Evolutionary conservation across 83 land plant genomes (phyloP).

Genomic region (Larix sibirica): DNA sequence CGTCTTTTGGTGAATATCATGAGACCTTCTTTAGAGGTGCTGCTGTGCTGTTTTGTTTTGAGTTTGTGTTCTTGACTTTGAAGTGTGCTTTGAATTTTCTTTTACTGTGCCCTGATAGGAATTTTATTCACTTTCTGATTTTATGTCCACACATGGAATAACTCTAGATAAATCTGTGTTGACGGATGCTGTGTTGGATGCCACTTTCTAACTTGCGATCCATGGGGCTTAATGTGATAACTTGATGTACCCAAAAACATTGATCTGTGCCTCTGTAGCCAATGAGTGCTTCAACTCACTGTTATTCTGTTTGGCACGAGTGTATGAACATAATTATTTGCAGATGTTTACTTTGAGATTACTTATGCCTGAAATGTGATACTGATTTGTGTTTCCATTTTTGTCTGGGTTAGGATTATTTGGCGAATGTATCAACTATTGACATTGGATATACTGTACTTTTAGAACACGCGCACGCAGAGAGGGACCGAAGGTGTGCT

Average conservation of each 20-base stretch:
- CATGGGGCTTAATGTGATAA: neutral
- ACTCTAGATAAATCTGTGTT: neutral
- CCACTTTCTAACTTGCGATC: neutral
- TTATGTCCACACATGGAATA: neutral
- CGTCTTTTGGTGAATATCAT: neutral
- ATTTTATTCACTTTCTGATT: too few species aligned
- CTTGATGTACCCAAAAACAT: neutral
- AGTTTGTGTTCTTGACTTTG: neutral
- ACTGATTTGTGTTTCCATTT: neutral
- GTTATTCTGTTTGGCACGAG: neutral
- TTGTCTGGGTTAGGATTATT: conserved; percentile 70
- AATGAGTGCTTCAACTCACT: neutral
- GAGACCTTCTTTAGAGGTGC: neutral
- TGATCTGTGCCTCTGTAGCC: neutral
- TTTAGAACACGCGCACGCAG: conserved; percentile 94
- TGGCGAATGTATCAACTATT: conserved; percentile 64
- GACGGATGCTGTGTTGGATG: neutral
- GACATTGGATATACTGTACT: conserved; percentile 88
- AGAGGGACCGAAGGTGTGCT: conserved; percentile 95
- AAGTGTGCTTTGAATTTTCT: neutral
- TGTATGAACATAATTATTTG: neutral
- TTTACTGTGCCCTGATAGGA: neutral
- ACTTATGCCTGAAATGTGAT: too few species aligned
- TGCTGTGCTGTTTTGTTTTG: neutral
- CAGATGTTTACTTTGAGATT: neutral